Percentiles rank a stretch among this genome's conserved stretches.
phyloP scores from a whole-genome alignment of 2,329 filamentous ascomycete species.

The Phaeosphaeriaceae sp. region DNA sequence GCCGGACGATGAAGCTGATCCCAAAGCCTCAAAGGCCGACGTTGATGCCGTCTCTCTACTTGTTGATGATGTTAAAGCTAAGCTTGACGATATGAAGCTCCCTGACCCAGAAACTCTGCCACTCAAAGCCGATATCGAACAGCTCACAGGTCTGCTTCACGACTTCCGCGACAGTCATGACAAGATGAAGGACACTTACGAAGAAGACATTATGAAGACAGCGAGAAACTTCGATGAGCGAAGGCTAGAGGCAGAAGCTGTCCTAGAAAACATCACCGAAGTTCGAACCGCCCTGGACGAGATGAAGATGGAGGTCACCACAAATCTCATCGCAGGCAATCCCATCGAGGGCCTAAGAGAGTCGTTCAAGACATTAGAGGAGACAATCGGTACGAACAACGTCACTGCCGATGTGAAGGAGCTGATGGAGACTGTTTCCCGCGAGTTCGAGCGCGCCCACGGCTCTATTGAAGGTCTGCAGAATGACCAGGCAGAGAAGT shows the following conservation, averaged over 20 bases:
- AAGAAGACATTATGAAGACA: constrained; percentile 74
- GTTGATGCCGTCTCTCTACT: constrained; percentile 79
- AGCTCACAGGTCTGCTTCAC: constrained; percentile 61
- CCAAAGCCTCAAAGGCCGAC: constrained; percentile 78
- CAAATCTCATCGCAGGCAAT: constrained; percentile 77
- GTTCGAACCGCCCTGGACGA: constrained; percentile 79
- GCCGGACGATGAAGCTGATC: constrained; percentile 60
- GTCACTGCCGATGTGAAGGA: constrained; percentile 60
- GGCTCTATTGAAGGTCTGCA: constrained; percentile 80
- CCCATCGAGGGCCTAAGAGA: constrained; percentile 65
- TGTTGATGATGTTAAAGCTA: constrained; percentile 82
- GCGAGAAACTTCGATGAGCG: constrained; percentile 82
- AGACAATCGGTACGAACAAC: constrained; percentile 62
- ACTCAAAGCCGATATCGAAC: constrained; percentile 76
- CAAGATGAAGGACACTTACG: constrained; percentile 75
- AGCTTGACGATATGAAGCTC: constrained; percentile 74
- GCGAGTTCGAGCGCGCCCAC: constrained; percentile 86
- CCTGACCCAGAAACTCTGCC: constrained; percentile 74
- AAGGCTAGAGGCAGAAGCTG: constrained; percentile 79
- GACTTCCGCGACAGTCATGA: constrained; percentile 65
- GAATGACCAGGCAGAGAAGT: constrained; percentile 73
- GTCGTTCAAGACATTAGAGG: constrained; percentile 72
- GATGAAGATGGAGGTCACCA: constrained; percentile 76
- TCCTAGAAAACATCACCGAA: constrained; percentile 78
- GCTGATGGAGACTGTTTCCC: constrained; percentile 75